Evolutionary conservation across 306 rosid species (phyloP).

Genomic region (Dalbergia oliveri): DNA sequence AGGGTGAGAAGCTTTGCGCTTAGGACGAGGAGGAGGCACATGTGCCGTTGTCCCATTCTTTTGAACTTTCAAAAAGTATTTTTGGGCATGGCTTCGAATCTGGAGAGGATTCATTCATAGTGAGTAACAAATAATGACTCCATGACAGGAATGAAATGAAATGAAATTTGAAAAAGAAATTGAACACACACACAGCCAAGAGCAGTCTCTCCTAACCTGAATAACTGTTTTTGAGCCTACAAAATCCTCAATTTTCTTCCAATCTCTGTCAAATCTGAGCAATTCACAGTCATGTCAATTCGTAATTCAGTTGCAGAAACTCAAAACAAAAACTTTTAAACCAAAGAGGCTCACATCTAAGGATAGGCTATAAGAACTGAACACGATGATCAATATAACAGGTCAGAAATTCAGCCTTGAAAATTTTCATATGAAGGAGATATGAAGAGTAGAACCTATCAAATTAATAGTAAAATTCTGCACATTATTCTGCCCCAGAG

Average conservation of each 20-base stretch:
- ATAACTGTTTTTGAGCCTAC: constrained; percentile 89
- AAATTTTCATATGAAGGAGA: no score
- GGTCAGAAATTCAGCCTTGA: background rate
- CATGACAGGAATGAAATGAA: constrained; percentile 16
- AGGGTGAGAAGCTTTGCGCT: constrained; percentile 92
- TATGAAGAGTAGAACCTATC: background rate
- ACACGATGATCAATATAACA: background rate
- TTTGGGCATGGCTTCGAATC: constrained; percentile 93
- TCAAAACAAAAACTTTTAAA: background rate
- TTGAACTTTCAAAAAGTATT: constrained; percentile 84
- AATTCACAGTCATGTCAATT: background rate
- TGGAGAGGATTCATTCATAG: constrained; percentile 41
- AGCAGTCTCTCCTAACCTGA: constrained; percentile 63
- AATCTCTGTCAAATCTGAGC: constrained; percentile 85
- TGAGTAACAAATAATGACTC: constrained; percentile 3
- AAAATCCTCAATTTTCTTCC: constrained; percentile 92
- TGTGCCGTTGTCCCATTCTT: constrained; percentile 81
- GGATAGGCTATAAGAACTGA: no score
- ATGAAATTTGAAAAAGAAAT: background rate
- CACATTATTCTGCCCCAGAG: background rate
- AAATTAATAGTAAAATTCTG: background rate
- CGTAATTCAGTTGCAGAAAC: background rate
- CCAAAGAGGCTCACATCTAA: background rate
- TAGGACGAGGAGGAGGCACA: constrained; percentile 95
- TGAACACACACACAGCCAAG: constrained; percentile 5